Percentiles rank a stretch among this genome's conserved stretches.
phyloP scores from a whole-genome alignment of 805 yeast genomes.

The Candida parachauliodes region DNA sequence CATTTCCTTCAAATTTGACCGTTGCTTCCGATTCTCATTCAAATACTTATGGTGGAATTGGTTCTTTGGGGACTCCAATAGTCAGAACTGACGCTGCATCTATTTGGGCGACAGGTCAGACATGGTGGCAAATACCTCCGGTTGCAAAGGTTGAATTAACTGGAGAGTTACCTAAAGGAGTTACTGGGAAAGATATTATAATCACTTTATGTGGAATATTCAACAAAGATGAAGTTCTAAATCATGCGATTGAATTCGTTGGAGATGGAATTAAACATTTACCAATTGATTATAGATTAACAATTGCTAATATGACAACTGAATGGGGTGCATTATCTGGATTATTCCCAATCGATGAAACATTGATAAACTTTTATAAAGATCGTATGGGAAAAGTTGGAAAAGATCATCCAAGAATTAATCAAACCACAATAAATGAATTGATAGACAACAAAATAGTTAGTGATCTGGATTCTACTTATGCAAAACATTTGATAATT shows the following conservation, averaged over 20 bases:
- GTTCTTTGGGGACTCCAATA: conserved; percentile 93
- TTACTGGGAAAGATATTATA: conserved; percentile 94
- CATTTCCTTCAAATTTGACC: conserved; percentile 87
- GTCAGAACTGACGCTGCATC: conserved; percentile 99
- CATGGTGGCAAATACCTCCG: conserved; percentile 99
- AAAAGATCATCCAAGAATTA: conserved; percentile 77
- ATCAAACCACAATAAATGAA: conserved; percentile 50
- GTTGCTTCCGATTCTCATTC: conserved; percentile 99
- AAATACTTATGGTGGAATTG: conserved; percentile 96
- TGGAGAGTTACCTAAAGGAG: conserved; percentile 80
- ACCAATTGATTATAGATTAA: conserved; percentile 79
- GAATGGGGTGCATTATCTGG: conserved; percentile 99
- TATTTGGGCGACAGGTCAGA: conserved; percentile 99
- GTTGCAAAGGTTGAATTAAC: conserved; percentile 89
- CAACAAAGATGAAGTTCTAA: conserved; percentile 88
- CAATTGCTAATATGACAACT: conserved; percentile 96
- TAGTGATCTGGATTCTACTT: conserved; percentile 76
- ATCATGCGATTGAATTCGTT: conserved; percentile 90
- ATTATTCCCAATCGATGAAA: conserved; percentile 90
- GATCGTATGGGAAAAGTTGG: conserved; percentile 55
- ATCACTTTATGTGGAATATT: conserved; percentile 92
- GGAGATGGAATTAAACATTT: conserved; percentile 73
- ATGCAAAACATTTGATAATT: conserved; percentile 82
- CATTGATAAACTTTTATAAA: conserved; percentile 74
- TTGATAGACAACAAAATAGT: conserved; percentile 41